Evolutionary conservation across 2,329 filamentous ascomycete species (phyloP).

Genomic region (Ophiostoma triangulosporum): DNA sequence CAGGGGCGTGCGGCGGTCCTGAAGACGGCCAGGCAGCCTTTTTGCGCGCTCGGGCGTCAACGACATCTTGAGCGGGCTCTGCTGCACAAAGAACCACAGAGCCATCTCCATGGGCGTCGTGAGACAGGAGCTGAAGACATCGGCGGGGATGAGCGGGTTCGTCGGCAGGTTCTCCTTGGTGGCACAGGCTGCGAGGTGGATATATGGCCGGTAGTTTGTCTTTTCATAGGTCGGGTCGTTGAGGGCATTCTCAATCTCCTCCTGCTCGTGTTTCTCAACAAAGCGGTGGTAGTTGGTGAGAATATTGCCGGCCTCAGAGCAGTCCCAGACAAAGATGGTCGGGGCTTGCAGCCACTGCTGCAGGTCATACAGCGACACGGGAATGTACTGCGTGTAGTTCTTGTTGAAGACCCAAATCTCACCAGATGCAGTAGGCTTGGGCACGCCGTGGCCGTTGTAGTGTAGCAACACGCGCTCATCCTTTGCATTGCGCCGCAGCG

Average conservation of each 20-base stretch:
- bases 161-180: constrained; percentile 88
- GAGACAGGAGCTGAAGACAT: constrained; percentile 89
- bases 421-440: constrained; percentile 84
- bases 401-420: constrained; percentile 99
- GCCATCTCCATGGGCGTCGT: constrained; percentile 98
- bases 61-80: constrained; percentile 61
- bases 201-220: constrained; percentile 54
- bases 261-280: constrained; percentile 85
- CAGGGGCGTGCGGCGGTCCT: constrained; percentile 83
- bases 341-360: constrained; percentile 93
- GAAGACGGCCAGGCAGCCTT: constrained; percentile 78
- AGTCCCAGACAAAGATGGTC: constrained; percentile 95
- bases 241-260: constrained; percentile 63
- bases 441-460: constrained; percentile 96
- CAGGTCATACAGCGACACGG: constrained; percentile 85
- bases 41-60: constrained; percentile 72
- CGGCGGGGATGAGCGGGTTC: constrained; percentile 82
- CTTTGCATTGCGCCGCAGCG: constrained; percentile 80
- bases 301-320: constrained; percentile 91
- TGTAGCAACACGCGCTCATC: constrained; percentile 95
- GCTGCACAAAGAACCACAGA: constrained; percentile 86
- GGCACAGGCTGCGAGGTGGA: constrained; percentile 84
- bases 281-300: constrained; percentile 89
- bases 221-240: constrained; percentile 76
- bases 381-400: constrained; percentile 97